Evolutionary conservation across 805 yeast genomes (phyloP), one percentile per base, ranked within the genome.

Genomic region (Kuraishia hungarica): DNA sequence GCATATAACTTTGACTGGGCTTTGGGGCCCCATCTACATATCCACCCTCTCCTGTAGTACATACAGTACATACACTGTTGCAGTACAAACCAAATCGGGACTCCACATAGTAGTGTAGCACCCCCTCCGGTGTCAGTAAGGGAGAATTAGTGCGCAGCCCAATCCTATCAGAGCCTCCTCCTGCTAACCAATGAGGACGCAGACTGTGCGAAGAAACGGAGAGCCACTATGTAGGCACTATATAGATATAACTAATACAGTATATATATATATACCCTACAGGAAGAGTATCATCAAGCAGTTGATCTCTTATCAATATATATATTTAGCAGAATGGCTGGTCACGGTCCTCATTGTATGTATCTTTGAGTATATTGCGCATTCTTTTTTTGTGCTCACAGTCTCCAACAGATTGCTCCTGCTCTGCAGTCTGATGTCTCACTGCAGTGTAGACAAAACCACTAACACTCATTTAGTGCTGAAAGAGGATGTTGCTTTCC

Each of bases 401-500:
- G 20, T 13, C 13, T 17, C 5, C 24, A 19, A 22, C 50, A 6
- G 17, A 20, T 48, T 24, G 7, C 21, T 52, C 13, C 10, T 26
- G 13, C 22, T 2, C 10, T 6, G 11, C 2, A 35, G 19, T 8
- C 46, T 20, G 21, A 13, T 4, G 26, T 17, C 47, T 26, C 21
- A 6, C 21, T 10, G 29, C 29, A 26, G 10, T 26, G 10, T 26
- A 35, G 43, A 35, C 10, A 20, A n/a, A 8, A 13, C 24, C 15
- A 28, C 54, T 52, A 52, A 52, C 54, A 24, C 51, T n/a, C 20
- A 8, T 20, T 21, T 19, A 67, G 70, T 69, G 53, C 64, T 69
- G 48, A 65, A 63, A 48, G 59, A 63, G 55, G 73, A 70, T 55
- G 61, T 58, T 51, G 66, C 65, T 54, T 65, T 69, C 35, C 64